Base-by-base conservation (phyloP, 1,139 yeast species). In the Starmera stellimalicola region DNA sequence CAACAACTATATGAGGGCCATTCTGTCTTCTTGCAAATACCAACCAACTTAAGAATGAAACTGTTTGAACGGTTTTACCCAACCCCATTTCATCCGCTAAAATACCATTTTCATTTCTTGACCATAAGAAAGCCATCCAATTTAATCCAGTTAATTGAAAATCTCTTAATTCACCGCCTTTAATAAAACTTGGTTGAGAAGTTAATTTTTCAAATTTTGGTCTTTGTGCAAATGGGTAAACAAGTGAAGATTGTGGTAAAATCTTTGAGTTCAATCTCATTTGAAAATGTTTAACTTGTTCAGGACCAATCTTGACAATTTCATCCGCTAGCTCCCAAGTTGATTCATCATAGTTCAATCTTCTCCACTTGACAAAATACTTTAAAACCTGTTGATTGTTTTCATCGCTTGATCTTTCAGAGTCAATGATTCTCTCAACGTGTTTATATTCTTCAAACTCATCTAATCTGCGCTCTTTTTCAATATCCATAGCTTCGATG, bases 101-200 rank as follows among this genome's bases (percentile, higher is more conserved):
- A 35, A 93, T 93, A 36, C 99, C 99, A 57, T 91, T 93, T 60
- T 91, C 96, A 57, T 91, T 85, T 53, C 96, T 73, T 3, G 95
- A 84, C 98, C 98, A 93, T 42, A 93, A 65, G 54, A 87, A 93
- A 0, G 98, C 98, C 98, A 93, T 93, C 99, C 98, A 93, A 58
- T 93, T 93, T 42, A 93, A 70, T 40, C 99, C 99, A 0, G 98
- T 91, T 52, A 93, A 69, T 62, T 93, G 99, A 70, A 93, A 91
- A 62, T 93, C 98, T 55, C 98, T 74, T 43, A 91, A 68, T 56
- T 82, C 94, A 31, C 97, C 96, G 50, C 82, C 81, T 53, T 87
- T 87, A 45, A 93, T 81, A 51, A 80, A 93, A 11, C 78, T 68
- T 1, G 99, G 99, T 60, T 93, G 99, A 37, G 70, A 71, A 19